Evolutionary conservation across 2,329 filamentous ascomycete species (phyloP).

Genomic region (Colletotrichum destructivum): DNA sequence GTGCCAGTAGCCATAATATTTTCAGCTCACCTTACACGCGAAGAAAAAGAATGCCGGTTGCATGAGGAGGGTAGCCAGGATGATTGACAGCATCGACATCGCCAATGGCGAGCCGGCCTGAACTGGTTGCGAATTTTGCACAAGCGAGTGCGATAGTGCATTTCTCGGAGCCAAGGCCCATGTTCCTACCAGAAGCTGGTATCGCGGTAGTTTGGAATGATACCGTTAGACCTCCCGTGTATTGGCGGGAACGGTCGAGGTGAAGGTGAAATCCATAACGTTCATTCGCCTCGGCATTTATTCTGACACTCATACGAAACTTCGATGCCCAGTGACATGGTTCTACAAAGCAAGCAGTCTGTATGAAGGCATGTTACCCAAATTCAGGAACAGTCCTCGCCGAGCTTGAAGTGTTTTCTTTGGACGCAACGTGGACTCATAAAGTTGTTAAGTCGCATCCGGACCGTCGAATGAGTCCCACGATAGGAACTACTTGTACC

Average conservation of each 20-base stretch:
- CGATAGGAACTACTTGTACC: background rate
- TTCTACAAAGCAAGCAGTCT: background rate
- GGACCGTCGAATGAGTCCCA: background rate
- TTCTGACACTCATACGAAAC: background rate
- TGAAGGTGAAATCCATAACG: background rate
- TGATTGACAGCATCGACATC: background rate
- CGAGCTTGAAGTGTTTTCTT: background rate
- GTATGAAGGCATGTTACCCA: background rate
- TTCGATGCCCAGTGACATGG: background rate
- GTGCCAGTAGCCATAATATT: too few relatives aligned
- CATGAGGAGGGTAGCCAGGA: background rate
- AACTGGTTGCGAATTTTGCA: background rate
- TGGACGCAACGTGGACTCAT: background rate
- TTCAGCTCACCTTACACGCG: background rate
- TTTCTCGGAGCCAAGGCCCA: background rate
- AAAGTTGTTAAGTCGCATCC: background rate
- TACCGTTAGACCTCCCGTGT: background rate
- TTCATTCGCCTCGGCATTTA: background rate
- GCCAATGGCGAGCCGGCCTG: background rate
- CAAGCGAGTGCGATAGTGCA: background rate
- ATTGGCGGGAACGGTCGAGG: background rate
- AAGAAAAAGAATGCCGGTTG: background rate
- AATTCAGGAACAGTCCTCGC: background rate
- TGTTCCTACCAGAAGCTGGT: background rate
- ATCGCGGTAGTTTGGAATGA: background rate